Evolutionary conservation across 768 basidiomycete species (phyloP), one percentile per base, ranked within the genome.

Genomic region (Podaxis mareebaensis): DNA sequence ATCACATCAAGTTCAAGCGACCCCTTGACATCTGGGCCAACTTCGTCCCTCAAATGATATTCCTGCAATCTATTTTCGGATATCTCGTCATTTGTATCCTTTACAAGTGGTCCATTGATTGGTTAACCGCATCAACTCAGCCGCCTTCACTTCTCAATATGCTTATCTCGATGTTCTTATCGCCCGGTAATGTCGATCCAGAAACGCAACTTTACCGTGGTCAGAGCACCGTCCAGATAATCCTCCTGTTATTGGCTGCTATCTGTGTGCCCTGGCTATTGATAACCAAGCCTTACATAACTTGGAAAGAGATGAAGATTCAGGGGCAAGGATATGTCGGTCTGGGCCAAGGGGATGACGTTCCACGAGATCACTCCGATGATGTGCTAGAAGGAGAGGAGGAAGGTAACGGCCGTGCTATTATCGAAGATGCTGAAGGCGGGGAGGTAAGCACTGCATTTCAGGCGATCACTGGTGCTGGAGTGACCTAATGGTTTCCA

Each of bases 21-120:
- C 82, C 82, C 40, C 76, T 88, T 66, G 94, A 95, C 69, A 90
- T 99, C 68, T 97, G 89, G 74, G 90, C 92, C 69, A 97, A 97
- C 74, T 99, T 98, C 77, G 83, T 99, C 62, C 97, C 97, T 36
- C 96, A 98, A 75, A 91, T 99, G 81, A 85, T 99, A 65, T 99
- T 99, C 84, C 80, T 99, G 67, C 92, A 96, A 74, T 95, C 93
- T 17, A 97, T 99, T 75, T 99, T 99, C 71, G 97, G 96, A 58
- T 99, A 99, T 74, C 86, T 99, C 39, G 92, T 92, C 58, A 64
- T 96, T 63, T 95, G 93, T 77, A 97, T 99, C 77, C 74, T 98
- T 68, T 95, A 96, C 88, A 99, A 99, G 74, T 99, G 97, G 97
- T 84, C 87, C 28, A 81, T 95, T 64, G 93, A 99, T 76, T 99